Evolutionary conservation across 2,329 filamentous ascomycete species (phyloP).

Genomic region (Ophiostoma australiae): DNA sequence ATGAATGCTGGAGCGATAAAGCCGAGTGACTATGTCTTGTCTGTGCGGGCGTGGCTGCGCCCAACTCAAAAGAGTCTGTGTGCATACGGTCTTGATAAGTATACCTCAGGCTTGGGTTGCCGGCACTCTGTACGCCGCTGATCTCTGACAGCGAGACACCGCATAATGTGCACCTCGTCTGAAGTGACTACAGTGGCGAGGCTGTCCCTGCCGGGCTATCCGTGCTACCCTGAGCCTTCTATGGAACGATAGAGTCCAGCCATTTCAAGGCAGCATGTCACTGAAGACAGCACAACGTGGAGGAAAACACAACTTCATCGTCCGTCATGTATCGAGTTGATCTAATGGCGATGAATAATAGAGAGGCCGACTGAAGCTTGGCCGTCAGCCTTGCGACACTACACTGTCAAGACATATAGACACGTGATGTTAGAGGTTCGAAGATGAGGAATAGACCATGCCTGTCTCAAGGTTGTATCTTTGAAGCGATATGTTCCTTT

Average conservation of each 20-base stretch:
- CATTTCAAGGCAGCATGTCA: not conserved
- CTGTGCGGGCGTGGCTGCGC: not conserved
- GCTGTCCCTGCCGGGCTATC: too few species aligned
- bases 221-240: not conserved
- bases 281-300: not conserved
- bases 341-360: not conserved
- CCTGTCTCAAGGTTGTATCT: not conserved
- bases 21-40: too few species aligned
- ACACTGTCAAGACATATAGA: not conserved
- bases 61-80: too few species aligned
- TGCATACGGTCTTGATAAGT: not conserved
- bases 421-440: not conserved
- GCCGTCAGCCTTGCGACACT: constrained; percentile 1
- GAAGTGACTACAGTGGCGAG: too few species aligned
- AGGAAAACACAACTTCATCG: too few species aligned
- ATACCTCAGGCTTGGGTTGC: not conserved
- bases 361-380: not conserved
- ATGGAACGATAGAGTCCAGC: not conserved
- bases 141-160: too few species aligned
- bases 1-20: too few species aligned
- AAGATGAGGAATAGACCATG: not conserved
- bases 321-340: too few species aligned
- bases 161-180: too few species aligned
- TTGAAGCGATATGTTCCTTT: not conserved
- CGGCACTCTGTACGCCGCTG: too few species aligned